Conservation (phyloP, 129 eudicot species). For the Tagetes patula region DNA sequence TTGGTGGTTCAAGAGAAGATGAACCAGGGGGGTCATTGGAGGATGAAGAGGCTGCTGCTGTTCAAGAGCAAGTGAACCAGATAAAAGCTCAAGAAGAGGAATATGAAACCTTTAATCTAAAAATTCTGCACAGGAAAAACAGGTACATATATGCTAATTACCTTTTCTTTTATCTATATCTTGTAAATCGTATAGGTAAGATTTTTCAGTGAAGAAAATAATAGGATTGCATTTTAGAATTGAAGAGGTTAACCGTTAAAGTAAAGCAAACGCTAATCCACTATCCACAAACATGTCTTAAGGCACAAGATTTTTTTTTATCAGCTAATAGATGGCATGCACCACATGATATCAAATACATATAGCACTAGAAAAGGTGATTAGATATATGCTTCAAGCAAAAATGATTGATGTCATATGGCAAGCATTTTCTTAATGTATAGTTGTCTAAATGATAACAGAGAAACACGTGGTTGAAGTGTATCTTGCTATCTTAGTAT, state of each 20-base stretch:
- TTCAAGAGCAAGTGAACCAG: slow-evolving; percentile 97
- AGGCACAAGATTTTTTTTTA: not conserved
- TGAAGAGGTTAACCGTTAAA: not conserved
- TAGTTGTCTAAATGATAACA: not conserved
- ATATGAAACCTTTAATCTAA: slow-evolving; percentile 89
- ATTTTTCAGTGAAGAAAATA: not conserved
- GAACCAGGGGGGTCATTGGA: slow-evolving; percentile 76
- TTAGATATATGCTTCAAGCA: not conserved
- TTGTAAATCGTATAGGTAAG: not conserved
- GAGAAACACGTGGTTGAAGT: not conserved
- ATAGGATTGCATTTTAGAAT: not conserved
- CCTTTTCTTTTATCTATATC: slow-evolving; percentile 2
- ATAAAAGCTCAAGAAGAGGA: slow-evolving; percentile 98
- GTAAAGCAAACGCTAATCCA: not conserved
- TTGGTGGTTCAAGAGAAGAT: slow-evolving; percentile 50
- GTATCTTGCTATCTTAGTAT: not conserved
- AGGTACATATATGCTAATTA: slow-evolving; percentile 46
- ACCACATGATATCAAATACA: slow-evolving; percentile 7
- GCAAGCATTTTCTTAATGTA: not conserved
- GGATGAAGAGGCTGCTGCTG: slow-evolving; percentile 98
- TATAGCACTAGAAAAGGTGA: slow-evolving; percentile 10
- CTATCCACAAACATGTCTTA: not conserved
- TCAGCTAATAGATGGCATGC: not conserved
- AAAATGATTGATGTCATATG: slow-evolving; percentile 1
- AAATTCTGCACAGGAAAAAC: slow-evolving; percentile 96